These are phyloP conservation scores for Neofusicoccum parvum DNA, from an alignment of 2,329 filamentous ascomycete genomes.

Conservation along the genomic window DNA sequence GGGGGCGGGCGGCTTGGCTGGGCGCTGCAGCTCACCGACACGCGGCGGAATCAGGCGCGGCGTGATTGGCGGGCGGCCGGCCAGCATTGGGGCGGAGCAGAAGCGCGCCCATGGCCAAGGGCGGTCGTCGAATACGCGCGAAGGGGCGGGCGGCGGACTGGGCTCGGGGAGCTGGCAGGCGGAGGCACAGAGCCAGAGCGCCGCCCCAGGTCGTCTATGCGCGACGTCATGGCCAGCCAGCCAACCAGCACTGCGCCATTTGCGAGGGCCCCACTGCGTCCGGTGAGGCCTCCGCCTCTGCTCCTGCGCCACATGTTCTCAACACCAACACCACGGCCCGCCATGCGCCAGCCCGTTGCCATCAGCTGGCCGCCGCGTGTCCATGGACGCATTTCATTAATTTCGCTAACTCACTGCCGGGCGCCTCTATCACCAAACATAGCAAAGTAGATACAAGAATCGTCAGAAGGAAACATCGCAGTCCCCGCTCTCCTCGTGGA, in stretches of 20 bases:
- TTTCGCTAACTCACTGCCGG: background rate
- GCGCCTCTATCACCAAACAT: background rate
- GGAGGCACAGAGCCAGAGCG: background rate
- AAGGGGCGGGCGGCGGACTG: background rate
- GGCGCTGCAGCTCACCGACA: constrained; percentile 14
- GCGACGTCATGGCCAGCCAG: background rate
- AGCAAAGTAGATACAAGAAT: background rate
- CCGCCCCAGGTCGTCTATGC: background rate
- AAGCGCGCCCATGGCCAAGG: background rate
- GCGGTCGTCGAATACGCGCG: background rate
- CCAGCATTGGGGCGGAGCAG: background rate
- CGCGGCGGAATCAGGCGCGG: background rate
- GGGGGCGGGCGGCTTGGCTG: constrained; percentile 12
- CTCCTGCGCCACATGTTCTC: too few species aligned
- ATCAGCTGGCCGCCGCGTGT: too few species aligned
- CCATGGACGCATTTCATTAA: background rate
- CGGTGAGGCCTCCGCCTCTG: too few species aligned
- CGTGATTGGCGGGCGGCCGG: background rate
- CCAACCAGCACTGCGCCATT: background rate
- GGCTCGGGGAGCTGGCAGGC: background rate
- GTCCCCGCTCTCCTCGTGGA: background rate
- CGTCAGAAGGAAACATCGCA: too few species aligned
- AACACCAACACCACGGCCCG: too few species aligned
- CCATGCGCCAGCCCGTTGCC: too few species aligned
- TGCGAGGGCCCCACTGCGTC: background rate